Evolutionary conservation across 257 asterid species (phyloP).

Genomic region (Solanum sejunctum): DNA sequence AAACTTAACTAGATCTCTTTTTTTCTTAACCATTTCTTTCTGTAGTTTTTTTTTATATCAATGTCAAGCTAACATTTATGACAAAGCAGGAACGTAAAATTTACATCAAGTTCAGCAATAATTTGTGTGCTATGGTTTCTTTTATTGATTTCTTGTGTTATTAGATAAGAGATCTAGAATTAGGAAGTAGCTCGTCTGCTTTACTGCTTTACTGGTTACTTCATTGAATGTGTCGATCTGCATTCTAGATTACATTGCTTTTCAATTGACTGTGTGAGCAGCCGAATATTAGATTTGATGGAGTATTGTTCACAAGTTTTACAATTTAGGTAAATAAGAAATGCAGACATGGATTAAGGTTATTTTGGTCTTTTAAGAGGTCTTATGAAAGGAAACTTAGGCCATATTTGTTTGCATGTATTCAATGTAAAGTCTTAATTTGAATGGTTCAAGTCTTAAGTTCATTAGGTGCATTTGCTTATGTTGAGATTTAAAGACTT

Average conservation of each 20-base stretch:
- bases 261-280: neutral
- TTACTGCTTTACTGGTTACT: neutral
- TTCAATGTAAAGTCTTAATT: neutral
- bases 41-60: constrained; percentile 42
- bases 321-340: neutral
- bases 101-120: constrained; percentile 24
- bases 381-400: neutral
- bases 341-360: neutral
- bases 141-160: neutral
- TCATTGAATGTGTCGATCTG: neutral
- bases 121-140: constrained; percentile 8
- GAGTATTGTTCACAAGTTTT: neutral
- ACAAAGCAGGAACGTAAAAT: constrained; percentile 31
- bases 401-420: neutral
- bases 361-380: neutral
- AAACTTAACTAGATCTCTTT: constrained; percentile 1
- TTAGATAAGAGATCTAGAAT: neutral
- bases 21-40: constrained; percentile 23
- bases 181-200: neutral
- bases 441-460: neutral
- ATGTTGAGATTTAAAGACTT: neutral
- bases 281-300: neutral
- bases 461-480: neutral
- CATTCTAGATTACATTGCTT: neutral
- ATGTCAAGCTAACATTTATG: constrained; percentile 21